phyloP scores from a whole-genome alignment of 306 rosid genomes.

The Fragaria nilgerrensis region DNA sequence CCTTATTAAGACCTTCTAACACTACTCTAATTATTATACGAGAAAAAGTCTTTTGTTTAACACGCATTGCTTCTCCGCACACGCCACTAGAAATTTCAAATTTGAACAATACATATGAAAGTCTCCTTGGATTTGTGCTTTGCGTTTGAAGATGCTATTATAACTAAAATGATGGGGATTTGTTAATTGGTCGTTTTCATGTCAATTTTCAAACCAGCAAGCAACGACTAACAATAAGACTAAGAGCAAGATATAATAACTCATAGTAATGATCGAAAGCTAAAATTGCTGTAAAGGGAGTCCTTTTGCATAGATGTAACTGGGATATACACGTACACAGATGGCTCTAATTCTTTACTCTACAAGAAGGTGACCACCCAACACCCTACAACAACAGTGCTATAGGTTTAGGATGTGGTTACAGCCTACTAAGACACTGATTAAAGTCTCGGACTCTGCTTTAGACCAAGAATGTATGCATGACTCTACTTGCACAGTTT shows the following conservation, averaged over 20 bases:
- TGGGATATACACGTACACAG: neutral
- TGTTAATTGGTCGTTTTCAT: slow-evolving; percentile 6
- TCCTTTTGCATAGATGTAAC: neutral
- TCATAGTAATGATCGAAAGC: neutral
- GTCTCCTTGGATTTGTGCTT: neutral
- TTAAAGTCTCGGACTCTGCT: no score
- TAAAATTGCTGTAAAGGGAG: neutral
- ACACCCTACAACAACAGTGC: neutral
- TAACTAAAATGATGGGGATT: neutral
- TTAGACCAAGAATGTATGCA: slow-evolving; percentile 18
- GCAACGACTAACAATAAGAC: neutral
- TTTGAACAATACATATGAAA: neutral
- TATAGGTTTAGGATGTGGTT: neutral
- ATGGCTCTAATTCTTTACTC: neutral
- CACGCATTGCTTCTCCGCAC: neutral
- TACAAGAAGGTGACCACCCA: slow-evolving; percentile 21
- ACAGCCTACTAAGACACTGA: no score
- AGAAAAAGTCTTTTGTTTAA: neutral
- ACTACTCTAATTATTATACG: no score
- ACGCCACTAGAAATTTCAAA: neutral
- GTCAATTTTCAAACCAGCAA: neutral
- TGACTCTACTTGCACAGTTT: neutral
- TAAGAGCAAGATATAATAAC: neutral
- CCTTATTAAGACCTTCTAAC: no score
- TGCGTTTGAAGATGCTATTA: neutral